Base-by-base conservation (phyloP, 208 protist species). In the Borovskyia barvae region DNA sequence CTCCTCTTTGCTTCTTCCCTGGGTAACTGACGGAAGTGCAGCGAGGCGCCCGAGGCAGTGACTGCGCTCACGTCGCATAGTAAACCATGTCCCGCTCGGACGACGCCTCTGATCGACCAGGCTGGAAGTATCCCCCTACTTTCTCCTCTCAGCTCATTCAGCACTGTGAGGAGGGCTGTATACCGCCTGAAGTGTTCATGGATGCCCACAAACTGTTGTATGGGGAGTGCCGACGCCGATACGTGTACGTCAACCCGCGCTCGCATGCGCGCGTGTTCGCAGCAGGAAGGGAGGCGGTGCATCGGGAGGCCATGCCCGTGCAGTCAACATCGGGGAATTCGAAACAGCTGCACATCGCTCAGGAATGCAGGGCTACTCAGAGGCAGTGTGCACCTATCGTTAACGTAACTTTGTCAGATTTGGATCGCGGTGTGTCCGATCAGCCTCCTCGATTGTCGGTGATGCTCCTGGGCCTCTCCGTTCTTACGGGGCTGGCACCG, bases 171-270 rank as follows among this genome's bases (percentile, higher is more conserved):
- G 42, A 56, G 8, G 56, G 78, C 47, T 67, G 66, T 35, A 57
- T 90, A 4, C 75, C 79, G 2, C 67, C 84, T 8, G 48, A 67
- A 11, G 68, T 94, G 9, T 94, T 90, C 62, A 42, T 32, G 14
- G 76, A 95, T 30, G 42, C 80, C 0, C 43, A 11, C 6, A n/a
- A 41, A 35, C 12, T 76, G 8, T 32, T 66, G 68, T 6, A 19
- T 8, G 14, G 29, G 3, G 28, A 61, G 17, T 6, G 30, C 2
- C 36, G 35, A 20, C 72, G 65, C 9, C 77, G 88, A 11, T 92
- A 86, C 57, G 61, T 88, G 6, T 82, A 85, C 3, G 20, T 94
- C 4, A 77, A 84, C 19, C 75, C 82, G 24, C 45, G 54, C 15
- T 59, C 25, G 41, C 3, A 46, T 3, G 33, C 35, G 11, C 43